Evolutionary conservation across 164 flowering plant species (phyloP).

Genomic region (Sedum album): DNA sequence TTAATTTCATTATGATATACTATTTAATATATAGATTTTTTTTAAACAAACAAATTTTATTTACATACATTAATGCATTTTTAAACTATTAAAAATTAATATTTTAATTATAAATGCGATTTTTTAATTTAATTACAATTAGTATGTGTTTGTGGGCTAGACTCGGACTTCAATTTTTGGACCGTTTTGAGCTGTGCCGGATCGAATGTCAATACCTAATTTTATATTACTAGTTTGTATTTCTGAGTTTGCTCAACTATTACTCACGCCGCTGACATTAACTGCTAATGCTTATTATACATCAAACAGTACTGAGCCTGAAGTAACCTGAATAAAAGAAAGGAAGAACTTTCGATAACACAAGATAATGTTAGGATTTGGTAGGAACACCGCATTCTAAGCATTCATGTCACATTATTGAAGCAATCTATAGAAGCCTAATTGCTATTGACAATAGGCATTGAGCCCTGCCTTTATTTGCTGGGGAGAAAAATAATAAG

Average conservation of each 20-base stretch:
- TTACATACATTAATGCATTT: too few relatives aligned
- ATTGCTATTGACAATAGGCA: not conserved
- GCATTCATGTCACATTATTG: slow-evolving; percentile 13
- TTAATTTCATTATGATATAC: too few relatives aligned
- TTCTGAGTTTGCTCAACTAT: not conserved
- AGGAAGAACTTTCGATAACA: not conserved
- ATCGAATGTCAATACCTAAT: too few relatives aligned
- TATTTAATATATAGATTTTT: too few relatives aligned
- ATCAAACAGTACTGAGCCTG: not conserved
- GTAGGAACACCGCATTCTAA: slow-evolving; percentile 20
- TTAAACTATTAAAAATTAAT: too few relatives aligned
- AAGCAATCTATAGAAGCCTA: not conserved
- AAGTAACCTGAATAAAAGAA: not conserved
- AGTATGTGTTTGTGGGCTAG: too few relatives aligned
- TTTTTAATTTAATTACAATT: too few relatives aligned
- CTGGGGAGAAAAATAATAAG: not conserved
- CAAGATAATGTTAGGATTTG: slow-evolving; percentile 19
- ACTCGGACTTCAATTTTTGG: too few relatives aligned
- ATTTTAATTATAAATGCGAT: too few relatives aligned
- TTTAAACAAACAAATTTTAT: too few relatives aligned
- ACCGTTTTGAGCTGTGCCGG: not conserved
- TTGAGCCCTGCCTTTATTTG: not conserved
- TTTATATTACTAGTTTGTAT: not conserved
- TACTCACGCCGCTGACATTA: not conserved
- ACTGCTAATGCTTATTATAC: not conserved